Evolutionary conservation across 139 green algal species (phyloP).

Genomic region (Chlorella sp.): DNA sequence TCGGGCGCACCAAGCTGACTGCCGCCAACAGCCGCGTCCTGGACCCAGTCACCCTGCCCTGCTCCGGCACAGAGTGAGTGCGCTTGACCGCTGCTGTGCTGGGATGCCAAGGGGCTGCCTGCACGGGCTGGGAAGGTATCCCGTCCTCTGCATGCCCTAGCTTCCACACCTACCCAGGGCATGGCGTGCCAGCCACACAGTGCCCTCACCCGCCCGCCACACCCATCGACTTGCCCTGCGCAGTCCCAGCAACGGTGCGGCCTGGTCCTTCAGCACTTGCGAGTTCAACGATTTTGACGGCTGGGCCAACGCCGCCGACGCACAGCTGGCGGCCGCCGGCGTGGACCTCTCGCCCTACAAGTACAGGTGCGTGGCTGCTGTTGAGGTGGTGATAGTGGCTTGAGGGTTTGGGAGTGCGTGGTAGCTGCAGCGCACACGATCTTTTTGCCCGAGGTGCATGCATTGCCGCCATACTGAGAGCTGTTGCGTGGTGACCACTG

Average conservation of each 20-base stretch:
- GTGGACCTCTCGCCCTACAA: not conserved
- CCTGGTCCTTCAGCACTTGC: not conserved
- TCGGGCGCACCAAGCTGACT: not conserved
- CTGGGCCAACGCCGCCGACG: not conserved
- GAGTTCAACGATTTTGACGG: not conserved
- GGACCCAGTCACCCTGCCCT: not conserved
- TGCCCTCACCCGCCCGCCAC: not conserved
- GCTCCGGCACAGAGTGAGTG: not conserved
- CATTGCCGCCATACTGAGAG: not conserved
- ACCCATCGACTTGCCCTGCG: not conserved
- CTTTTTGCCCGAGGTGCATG: not conserved
- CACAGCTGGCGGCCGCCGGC: not conserved
- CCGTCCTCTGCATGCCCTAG: not conserved
- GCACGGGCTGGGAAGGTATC: too few species aligned
- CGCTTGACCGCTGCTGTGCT: not conserved
- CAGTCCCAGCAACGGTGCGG: not conserved
- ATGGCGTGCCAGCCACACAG: not conserved
- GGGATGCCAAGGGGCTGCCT: not conserved
- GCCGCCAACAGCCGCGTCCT: not conserved
- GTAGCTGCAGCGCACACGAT: not conserved
- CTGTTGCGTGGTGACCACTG: not conserved
- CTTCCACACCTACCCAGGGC: not conserved
- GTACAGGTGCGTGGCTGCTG: not conserved
- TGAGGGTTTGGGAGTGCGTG: not conserved
- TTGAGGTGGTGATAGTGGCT: not conserved